phyloP scores from a whole-genome alignment of 106 monocot genomes.

The Apostasia shenzhenica region DNA sequence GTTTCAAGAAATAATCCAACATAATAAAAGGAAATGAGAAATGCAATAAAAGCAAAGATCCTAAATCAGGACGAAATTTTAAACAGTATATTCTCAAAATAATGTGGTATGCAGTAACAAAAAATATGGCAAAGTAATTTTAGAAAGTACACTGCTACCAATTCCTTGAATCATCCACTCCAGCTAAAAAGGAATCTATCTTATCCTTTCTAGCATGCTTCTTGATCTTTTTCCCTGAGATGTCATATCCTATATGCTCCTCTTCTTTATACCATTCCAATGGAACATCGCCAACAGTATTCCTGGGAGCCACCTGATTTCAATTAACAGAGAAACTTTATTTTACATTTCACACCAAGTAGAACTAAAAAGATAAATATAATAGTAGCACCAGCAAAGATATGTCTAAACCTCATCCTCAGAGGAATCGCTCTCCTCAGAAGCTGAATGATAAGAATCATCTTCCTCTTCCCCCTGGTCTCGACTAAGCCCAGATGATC shows the following conservation, averaged over 20 bases:
- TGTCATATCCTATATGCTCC: slow-evolving; percentile 94
- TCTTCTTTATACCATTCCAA: slow-evolving; percentile 89
- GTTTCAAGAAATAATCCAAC: no score
- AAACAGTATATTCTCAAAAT: no score
- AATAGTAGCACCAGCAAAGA: not conserved
- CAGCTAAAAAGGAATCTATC: slow-evolving; percentile 73
- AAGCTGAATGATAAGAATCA: slow-evolving; percentile 4
- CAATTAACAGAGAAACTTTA: not conserved
- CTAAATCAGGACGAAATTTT: no score
- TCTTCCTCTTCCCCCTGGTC: not conserved
- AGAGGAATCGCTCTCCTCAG: slow-evolving; percentile 81
- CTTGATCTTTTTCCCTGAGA: slow-evolving; percentile 73
- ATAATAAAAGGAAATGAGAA: no score
- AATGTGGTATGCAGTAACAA: no score
- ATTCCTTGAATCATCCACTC: slow-evolving; percentile 74
- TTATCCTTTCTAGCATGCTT: slow-evolving; percentile 75
- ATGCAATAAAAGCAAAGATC: no score
- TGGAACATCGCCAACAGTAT: slow-evolving; percentile 85
- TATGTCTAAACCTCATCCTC: slow-evolving; percentile 72
- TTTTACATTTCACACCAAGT: not conserved
- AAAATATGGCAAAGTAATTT: no score
- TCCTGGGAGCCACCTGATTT: slow-evolving; percentile 65
- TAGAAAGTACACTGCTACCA: slow-evolving; percentile 31
- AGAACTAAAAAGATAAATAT: not conserved
- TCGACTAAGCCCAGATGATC: not conserved